Base-by-base conservation (phyloP, 2,329 filamentous ascomycete genomes). In the Aureobasidium leucospermi region DNA sequence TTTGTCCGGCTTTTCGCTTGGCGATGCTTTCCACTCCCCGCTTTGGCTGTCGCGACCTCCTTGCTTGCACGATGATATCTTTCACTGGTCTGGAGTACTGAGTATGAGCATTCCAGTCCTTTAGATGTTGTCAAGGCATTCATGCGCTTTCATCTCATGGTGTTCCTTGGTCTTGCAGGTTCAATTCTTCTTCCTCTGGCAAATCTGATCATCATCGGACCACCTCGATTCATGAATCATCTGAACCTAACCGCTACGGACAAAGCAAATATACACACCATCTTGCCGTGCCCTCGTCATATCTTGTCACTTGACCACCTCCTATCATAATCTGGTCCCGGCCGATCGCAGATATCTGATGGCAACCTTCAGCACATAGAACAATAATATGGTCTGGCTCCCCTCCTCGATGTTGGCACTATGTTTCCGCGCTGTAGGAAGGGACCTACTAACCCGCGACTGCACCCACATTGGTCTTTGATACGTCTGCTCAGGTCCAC, bases 1-100 rank as follows among this genome's bases (percentile, higher is more conserved):
- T 47, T 57, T 39, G 23, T 57, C 53, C 53, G 53, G 15, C 41
- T 57, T 36, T 38, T 19, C 28, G 52, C 52, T 45, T 34, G 41
- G 51, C 51, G 36, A 28, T 11, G 2, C 29, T 10, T 7, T 19
- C 19, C 2, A 2, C 19, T 23, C 19, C 23, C 11, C 34, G 19
- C 23, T 16, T 38, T 5, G n/a, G 11, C n/a, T 15, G 39, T 45
- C 6, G 29, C 32, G 34, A 1, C 39, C 45, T 28, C 41, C 41
- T 56, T 56, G 52, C 52, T 36, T 56, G 52, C 15, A n/a, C 38
- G 15, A 19, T 42, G 38, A 38, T 32, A 32, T 13, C 8, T 41
- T 32, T 29, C 19, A 9, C 19, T 38, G 6, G 11, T 15, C 11
- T 15, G 23, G 23, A 23, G 23, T 23, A 23, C 23, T 23, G 23